A percentile compares a stretch with the other conserved stretches of the same genome.
Evolutionary conservation across 2,329 filamentous ascomycete species (phyloP).

Genomic region (Pseudocercospora fijiensis): DNA sequence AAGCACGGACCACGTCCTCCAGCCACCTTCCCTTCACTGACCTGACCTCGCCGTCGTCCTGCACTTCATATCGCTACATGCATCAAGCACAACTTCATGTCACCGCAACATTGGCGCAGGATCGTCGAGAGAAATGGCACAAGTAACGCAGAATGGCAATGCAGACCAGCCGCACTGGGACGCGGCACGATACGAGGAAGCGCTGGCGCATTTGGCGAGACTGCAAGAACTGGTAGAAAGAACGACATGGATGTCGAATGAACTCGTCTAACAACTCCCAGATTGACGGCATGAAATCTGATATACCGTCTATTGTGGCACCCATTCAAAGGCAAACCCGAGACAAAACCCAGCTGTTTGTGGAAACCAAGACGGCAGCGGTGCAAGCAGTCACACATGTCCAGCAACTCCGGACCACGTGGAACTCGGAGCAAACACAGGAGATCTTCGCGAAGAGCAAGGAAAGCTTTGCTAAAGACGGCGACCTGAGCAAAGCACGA

Average conservation of each 20-base stretch:
- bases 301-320: conserved; percentile 45
- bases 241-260: neutral
- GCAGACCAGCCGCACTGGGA: conserved; percentile 22
- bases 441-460: conserved; percentile 37
- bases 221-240: conserved; percentile 45
- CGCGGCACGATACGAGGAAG: conserved; percentile 36
- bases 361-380: conserved; percentile 42
- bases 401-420: conserved; percentile 40
- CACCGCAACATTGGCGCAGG: neutral
- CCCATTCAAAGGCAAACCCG: conserved; percentile 38
- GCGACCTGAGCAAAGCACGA: conserved; percentile 40
- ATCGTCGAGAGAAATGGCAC: conserved; percentile 1
- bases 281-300: conserved; percentile 46
- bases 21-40: neutral
- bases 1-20: neutral
- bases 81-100: neutral
- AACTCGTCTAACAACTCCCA: conserved; percentile 27
- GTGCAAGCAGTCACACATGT: conserved; percentile 40
- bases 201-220: conserved; percentile 47
- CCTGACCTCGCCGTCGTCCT: neutral
- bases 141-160: neutral
- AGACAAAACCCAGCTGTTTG: conserved; percentile 40
- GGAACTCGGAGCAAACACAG: conserved; percentile 42
- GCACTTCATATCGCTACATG: neutral
- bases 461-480: conserved; percentile 40